Percentiles rank a stretch among this genome's conserved stretches.
These are phyloP conservation scores for Erodium texanum DNA, from an alignment of 441 rosid species.

Conservation along the genomic window DNA sequence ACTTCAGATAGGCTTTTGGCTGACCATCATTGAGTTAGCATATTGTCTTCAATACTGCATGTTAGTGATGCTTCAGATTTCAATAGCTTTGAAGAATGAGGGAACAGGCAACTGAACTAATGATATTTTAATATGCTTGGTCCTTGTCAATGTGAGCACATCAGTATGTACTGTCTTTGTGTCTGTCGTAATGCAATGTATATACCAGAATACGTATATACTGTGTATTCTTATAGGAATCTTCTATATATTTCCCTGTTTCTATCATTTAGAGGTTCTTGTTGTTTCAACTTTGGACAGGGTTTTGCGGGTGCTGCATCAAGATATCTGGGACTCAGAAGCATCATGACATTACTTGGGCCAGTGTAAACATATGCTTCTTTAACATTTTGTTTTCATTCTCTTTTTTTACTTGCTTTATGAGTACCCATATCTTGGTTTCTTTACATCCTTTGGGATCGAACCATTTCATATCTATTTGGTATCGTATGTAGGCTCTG, in stretches of 20 bases:
- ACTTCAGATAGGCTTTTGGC: not conserved
- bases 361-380: slow-evolving; percentile 44
- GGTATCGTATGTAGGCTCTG: slow-evolving; percentile 52
- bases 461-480: slow-evolving; percentile 1
- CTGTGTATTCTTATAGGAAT: not conserved
- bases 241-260: not conserved
- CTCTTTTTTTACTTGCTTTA: not conserved
- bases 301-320: slow-evolving; percentile 82
- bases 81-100: no score
- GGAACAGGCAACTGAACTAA: not conserved
- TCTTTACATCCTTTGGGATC: not conserved
- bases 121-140: not conserved
- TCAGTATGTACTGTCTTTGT: no score
- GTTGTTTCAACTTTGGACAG: slow-evolving; percentile 31
- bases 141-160: not conserved
- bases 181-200: not conserved
- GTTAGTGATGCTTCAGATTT: no score
- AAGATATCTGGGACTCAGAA: slow-evolving; percentile 76
- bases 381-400: slow-evolving; percentile 8
- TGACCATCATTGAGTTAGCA: not conserved
- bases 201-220: not conserved
- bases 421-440: slow-evolving; percentile 1
- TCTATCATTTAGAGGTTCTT: not conserved
- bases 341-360: slow-evolving; percentile 63
- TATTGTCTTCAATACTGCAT: not conserved